Conservation (phyloP, 169 alveolate genomes). For the Plasmodium berghei region DNA sequence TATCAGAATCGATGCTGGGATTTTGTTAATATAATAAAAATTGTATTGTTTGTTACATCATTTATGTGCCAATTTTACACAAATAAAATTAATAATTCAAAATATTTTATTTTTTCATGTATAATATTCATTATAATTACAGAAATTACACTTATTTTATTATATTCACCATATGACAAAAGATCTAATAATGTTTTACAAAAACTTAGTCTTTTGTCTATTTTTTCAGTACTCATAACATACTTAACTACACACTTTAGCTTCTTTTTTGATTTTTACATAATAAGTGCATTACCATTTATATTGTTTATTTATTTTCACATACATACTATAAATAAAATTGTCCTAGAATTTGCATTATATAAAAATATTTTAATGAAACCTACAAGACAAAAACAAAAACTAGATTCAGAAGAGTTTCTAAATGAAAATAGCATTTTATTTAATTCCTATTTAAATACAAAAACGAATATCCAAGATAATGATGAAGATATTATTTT, state of each 20-base stretch:
- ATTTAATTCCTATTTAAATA: background rate
- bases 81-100: constrained; percentile 25
- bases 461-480: background rate
- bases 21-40: constrained; percentile 29
- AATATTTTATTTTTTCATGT: constrained; percentile 69
- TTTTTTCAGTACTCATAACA: constrained; percentile 47
- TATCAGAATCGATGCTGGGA: constrained; percentile 76
- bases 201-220: constrained; percentile 24
- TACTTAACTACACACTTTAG: constrained; percentile 40
- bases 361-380: constrained; percentile 31
- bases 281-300: constrained; percentile 31
- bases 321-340: constrained; percentile 23
- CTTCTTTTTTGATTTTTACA: constrained; percentile 33
- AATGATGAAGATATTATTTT: background rate
- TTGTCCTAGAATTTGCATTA: constrained; percentile 68
- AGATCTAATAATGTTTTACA: constrained; percentile 67
- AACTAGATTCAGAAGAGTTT: constrained; percentile 14
- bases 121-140: constrained; percentile 34
- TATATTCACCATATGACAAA: constrained; percentile 74
- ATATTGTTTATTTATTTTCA: constrained; percentile 54
- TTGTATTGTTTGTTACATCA: constrained; percentile 27
- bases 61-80: constrained; percentile 63
- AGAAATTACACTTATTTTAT: constrained; percentile 44
- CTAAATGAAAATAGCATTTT: constrained; percentile 31
- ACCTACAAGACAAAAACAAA: constrained; percentile 8